These are phyloP conservation scores for Cucurbita maxima DNA, from an alignment of 306 rosid species.

Conservation along the genomic window DNA sequence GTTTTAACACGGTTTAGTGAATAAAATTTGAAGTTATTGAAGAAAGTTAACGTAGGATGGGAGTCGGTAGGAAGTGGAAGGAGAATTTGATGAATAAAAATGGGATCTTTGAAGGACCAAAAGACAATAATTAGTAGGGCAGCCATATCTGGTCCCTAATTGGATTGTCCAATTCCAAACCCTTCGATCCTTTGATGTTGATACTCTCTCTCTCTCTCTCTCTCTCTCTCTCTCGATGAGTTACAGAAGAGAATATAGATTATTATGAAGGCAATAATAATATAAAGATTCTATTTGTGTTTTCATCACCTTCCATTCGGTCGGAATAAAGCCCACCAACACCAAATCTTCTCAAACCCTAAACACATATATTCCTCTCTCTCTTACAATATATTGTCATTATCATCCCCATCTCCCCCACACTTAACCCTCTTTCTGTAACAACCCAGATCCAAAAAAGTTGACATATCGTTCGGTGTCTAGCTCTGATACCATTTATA, in stretches of 20 bases:
- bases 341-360: slow-evolving; percentile 14
- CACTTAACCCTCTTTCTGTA: neutral
- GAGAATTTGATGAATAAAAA: slow-evolving; percentile 4
- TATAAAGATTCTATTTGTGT: slow-evolving; percentile 19
- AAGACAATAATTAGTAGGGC: slow-evolving; percentile 54
- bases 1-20: no score
- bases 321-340: slow-evolving; percentile 65
- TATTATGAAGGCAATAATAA: slow-evolving; percentile 7
- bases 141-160: slow-evolving; percentile 33
- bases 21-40: no score
- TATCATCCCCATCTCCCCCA: neutral
- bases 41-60: neutral
- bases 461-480: no score
- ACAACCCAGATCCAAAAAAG: no score
- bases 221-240: neutral
- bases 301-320: slow-evolving; percentile 34
- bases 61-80: neutral
- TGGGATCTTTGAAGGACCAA: slow-evolving; percentile 29
- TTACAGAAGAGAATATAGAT: neutral
- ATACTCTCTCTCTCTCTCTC: slow-evolving; percentile 12
- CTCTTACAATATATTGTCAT: neutral
- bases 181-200: slow-evolving; percentile 26
- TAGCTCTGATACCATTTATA: no score
- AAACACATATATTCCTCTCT: slow-evolving; percentile 2
- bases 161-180: slow-evolving; percentile 15